Percentiles rank a stretch among this genome's conserved stretches.
Conservation (phyloP, 495 filamentous ascomycete genomes). For the Daldinia loculata region DNA sequence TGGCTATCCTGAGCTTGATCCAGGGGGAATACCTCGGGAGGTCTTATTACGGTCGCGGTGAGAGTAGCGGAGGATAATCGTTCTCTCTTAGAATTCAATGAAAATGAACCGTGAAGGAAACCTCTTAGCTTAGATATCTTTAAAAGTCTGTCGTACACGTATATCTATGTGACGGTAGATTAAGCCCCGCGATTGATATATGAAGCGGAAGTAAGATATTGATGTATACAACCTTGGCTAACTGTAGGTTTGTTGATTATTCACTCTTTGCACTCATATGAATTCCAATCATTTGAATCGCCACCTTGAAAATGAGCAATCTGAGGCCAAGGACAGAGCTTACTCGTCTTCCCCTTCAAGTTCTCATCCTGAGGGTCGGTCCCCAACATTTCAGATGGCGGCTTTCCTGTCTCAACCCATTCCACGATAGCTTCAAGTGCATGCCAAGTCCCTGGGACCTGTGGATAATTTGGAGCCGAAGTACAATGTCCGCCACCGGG, state of each 20-base stretch:
- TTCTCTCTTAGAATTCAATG: no score
- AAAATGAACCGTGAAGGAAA: no score
- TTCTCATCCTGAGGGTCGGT: constrained; percentile 43
- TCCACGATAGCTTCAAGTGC: constrained; percentile 42
- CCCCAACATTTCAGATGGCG: constrained; percentile 40
- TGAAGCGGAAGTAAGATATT: no score
- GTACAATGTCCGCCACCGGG: constrained; percentile 56
- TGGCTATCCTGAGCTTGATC: no score
- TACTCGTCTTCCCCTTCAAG: constrained; percentile 43
- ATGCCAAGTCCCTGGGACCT: constrained; percentile 49
- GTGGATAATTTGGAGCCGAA: constrained; percentile 44
- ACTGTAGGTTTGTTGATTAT: background rate
- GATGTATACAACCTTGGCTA: no score
- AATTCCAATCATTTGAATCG: constrained; percentile 39
- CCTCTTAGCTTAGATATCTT: no score
- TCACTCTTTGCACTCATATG: constrained; percentile 22
- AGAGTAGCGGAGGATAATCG: no score
- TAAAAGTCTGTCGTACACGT: no score
- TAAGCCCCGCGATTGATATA: no score
- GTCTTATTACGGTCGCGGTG: no score
- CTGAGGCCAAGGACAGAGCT: constrained; percentile 52
- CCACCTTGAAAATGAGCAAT: constrained; percentile 41
- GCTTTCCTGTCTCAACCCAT: constrained; percentile 47
- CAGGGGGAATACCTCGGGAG: no score
- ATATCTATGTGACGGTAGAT: no score